Conservation (phyloP, 1,284 basidiomycete species). For the Trametes hirsuta region DNA sequence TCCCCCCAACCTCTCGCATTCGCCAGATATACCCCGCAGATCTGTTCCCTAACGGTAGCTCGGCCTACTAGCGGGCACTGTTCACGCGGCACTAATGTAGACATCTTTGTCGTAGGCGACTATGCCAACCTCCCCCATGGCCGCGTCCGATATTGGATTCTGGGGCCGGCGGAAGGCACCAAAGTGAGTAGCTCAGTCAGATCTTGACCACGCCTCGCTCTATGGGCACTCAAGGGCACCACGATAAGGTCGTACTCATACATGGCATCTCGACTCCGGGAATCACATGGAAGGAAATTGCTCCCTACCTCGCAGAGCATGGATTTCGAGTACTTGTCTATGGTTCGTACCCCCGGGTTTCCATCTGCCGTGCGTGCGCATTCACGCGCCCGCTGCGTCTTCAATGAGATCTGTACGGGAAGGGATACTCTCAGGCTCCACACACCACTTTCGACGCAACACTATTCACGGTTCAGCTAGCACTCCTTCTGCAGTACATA, state of each 20-base stretch:
- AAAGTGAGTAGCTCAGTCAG: constrained; percentile 47
- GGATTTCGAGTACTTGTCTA: constrained; percentile 76
- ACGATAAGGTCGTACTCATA: constrained; percentile 63
- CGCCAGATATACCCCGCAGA: constrained; percentile 34
- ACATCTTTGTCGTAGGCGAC: constrained; percentile 17
- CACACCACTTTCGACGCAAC: constrained; percentile 58
- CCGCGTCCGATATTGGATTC: constrained; percentile 69
- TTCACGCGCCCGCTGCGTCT: not conserved
- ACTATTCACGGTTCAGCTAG: constrained; percentile 73
- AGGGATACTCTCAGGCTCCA: constrained; percentile 80
- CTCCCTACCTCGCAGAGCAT: constrained; percentile 55
- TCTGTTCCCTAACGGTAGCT: constrained; percentile 30
- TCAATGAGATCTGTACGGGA: constrained; percentile 65
- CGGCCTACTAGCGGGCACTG: not conserved
- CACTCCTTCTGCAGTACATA: constrained; percentile 76
- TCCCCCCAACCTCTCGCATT: constrained; percentile 25
- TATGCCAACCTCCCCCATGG: constrained; percentile 34
- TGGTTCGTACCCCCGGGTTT: constrained; percentile 41
- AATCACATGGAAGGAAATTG: constrained; percentile 73
- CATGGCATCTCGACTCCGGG: constrained; percentile 75
- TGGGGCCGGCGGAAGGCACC: constrained; percentile 69
- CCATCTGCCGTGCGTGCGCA: too few relatives aligned
- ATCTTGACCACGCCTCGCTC: not conserved
- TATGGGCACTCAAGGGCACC: not conserved
- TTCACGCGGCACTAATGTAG: not conserved